Percentiles rank a stretch among this genome's conserved stretches.
Evolutionary conservation across 345 rosid species (phyloP).

Genomic region (Noccaea bulbosa): DNA sequence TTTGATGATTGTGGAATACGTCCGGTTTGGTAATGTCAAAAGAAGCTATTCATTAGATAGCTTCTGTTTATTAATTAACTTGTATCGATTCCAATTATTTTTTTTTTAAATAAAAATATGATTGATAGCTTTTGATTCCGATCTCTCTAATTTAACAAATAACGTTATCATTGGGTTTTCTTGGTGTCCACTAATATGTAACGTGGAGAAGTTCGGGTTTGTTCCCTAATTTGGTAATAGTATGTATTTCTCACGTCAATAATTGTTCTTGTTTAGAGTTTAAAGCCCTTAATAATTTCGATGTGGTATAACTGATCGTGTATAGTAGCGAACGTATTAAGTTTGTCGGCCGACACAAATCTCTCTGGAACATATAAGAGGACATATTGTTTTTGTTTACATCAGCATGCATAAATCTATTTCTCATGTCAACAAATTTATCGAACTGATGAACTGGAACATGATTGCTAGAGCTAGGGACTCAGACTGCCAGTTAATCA

Average conservation of each 20-base stretch:
- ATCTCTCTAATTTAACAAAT: not conserved
- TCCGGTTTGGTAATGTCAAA: constrained; percentile 8
- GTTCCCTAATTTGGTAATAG: not conserved
- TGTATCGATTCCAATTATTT: not conserved
- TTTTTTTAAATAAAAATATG: not conserved
- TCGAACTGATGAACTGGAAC: not conserved
- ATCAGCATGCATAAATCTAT: constrained; percentile 5
- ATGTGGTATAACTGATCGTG: not conserved
- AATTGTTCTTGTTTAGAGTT: not conserved
- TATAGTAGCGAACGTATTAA: constrained; percentile 8
- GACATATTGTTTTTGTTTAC: constrained; percentile 20
- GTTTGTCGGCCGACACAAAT: constrained; percentile 41
- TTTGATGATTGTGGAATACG: constrained; percentile 22
- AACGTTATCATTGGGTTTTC: not conserved
- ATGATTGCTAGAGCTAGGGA: not conserved
- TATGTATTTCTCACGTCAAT: not conserved
- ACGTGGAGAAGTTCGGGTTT: constrained; percentile 25
- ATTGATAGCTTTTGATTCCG: not conserved
- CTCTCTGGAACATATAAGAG: constrained; percentile 12
- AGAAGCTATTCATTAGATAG: not conserved
- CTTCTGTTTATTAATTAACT: constrained; percentile 1
- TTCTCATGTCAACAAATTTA: not conserved
- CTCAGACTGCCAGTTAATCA: not conserved
- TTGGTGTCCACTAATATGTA: not conserved
- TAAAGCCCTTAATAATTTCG: constrained; percentile 13